Conservation (phyloP, 2,329 filamentous ascomycete species). For the Chaetomiaceae sp. region DNA sequence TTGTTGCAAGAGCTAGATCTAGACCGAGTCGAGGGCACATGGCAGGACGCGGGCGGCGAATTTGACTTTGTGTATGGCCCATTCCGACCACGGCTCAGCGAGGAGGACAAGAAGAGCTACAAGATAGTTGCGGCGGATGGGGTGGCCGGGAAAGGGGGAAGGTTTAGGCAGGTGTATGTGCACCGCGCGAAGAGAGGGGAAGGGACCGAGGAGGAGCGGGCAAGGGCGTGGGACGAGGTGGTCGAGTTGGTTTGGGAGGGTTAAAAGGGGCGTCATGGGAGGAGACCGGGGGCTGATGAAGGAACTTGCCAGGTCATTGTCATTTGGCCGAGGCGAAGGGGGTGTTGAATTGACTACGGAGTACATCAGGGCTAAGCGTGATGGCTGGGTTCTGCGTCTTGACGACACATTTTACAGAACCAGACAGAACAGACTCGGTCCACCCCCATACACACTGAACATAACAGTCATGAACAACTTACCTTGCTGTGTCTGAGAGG, state of each 20-base stretch:
- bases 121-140: conserved; percentile 36
- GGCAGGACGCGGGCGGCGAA: conserved; percentile 36
- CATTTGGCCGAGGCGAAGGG: no score
- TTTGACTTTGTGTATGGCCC: conserved; percentile 51
- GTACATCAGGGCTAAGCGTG: no score
- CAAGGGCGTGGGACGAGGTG: conserved; percentile 40
- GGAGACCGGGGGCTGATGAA: no score
- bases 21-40: conserved; percentile 48
- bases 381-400: no score
- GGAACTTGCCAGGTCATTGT: no score
- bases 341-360: no score
- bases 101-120: conserved; percentile 46
- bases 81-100: conserved; percentile 33
- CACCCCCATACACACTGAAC: no score
- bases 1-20: conserved; percentile 37
- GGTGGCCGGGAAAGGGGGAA: neutral
- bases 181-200: conserved; percentile 28
- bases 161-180: conserved; percentile 51
- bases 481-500: no score
- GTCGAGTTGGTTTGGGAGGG: conserved; percentile 42
- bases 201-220: conserved; percentile 30
- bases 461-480: no score
- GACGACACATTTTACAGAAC: no score
- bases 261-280: no score
- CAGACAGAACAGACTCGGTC: no score